Percentiles rank a stretch among this genome's conserved stretches.
Conservation (phyloP, 2,329 filamentous ascomycete species). For the Ceratocystis lukuohia region DNA sequence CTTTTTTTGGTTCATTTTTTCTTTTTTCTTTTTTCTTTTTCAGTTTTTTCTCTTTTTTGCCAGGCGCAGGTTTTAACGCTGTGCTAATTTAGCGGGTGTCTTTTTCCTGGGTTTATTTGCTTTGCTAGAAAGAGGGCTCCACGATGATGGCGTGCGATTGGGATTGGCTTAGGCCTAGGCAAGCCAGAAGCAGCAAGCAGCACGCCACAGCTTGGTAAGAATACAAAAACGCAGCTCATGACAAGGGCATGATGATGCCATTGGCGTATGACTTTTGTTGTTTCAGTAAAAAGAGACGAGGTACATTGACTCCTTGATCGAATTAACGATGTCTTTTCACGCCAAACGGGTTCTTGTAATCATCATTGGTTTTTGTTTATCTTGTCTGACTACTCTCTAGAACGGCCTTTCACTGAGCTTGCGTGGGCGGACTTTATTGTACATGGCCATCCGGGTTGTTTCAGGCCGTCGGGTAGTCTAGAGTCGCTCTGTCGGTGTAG, state of each 20-base stretch:
- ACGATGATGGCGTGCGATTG: slow-evolving; percentile 7
- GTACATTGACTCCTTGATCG: background rate
- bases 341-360: background rate
- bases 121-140: background rate
- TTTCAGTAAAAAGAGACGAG: background rate
- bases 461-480: background rate
- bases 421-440: background rate
- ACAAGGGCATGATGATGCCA: slow-evolving; percentile 5
- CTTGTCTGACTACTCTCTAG: background rate
- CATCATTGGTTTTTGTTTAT: background rate
- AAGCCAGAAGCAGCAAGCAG: background rate
- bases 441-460: background rate
- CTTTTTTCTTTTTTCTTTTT: too few species aligned
- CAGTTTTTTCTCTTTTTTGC: background rate
- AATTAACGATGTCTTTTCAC: background rate
- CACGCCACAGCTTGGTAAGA: background rate
- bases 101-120: background rate
- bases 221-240: background rate
- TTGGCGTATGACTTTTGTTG: background rate
- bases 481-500: too few species aligned
- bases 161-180: background rate
- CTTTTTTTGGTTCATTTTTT: background rate
- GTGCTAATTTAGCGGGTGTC: slow-evolving; percentile 4
- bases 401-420: too few species aligned
- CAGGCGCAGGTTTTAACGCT: background rate